Percentiles rank a stretch among this genome's conserved stretches.
These are phyloP conservation scores for Fistulina hepatica DNA, from an alignment of 1,284 basidiomycete genomes.

Conservation along the genomic window DNA sequence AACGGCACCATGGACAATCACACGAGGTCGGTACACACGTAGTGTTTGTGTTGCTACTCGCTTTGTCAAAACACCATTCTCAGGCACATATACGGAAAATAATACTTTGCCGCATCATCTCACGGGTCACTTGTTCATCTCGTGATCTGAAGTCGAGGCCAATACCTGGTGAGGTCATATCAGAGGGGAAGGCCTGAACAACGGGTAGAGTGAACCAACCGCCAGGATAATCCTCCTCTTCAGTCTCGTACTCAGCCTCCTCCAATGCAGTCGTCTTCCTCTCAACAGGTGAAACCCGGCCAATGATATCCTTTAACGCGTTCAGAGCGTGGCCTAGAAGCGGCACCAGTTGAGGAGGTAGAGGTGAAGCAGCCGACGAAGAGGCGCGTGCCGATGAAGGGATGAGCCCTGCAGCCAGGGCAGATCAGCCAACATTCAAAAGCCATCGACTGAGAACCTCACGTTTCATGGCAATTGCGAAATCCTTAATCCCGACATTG, in stretches of 20 bases:
- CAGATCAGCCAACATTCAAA: constrained; percentile 7
- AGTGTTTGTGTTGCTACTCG: constrained; percentile 79
- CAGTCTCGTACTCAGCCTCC: constrained; percentile 92
- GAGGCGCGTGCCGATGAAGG: constrained; percentile 92
- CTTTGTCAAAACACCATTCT: constrained; percentile 7
- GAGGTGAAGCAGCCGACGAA: constrained; percentile 72
- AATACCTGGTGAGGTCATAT: no score
- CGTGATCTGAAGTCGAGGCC: no score
- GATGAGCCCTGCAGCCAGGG: constrained; percentile 63
- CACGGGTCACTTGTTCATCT: constrained; percentile 68
- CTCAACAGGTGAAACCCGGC: constrained; percentile 57
- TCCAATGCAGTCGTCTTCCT: constrained; percentile 78
- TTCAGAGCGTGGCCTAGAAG: constrained; percentile 65
- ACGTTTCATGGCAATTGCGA: constrained; percentile 98
- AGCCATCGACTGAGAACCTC: constrained; percentile 20
- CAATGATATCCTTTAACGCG: constrained; percentile 59
- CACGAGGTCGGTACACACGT: constrained; percentile 83
- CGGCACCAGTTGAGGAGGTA: constrained; percentile 82
- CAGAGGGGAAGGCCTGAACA: no score
- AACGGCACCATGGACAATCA: constrained; percentile 71
- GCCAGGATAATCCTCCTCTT: constrained; percentile 69
- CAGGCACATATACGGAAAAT: constrained; percentile 17
- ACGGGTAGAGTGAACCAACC: no score
- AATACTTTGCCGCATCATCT: constrained; percentile 80
- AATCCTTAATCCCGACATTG: constrained; percentile 81